Evolutionary conservation across 306 rosid genomes (phyloP).

Genomic region (Coriaria nepalensis): DNA sequence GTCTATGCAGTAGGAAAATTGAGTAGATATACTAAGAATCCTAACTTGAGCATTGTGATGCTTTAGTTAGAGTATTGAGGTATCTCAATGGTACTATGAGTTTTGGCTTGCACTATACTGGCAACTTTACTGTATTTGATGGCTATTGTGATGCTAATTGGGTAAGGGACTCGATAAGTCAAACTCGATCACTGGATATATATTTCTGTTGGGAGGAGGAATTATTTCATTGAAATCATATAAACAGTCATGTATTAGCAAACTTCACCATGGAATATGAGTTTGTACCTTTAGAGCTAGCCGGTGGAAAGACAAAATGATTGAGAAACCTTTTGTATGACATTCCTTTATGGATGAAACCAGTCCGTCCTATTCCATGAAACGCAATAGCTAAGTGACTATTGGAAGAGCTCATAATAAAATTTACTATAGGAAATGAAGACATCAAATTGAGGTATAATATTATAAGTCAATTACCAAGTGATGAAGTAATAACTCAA

Average conservation of each 20-base stretch:
- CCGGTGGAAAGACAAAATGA: not conserved
- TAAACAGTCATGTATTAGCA: not conserved
- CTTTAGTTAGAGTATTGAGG: not conserved
- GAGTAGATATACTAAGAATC: not conserved
- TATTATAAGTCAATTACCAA: too few species aligned
- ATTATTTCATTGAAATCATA: too few species aligned
- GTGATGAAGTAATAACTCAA: too few species aligned
- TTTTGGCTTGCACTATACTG: not conserved
- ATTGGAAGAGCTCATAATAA: too few species aligned
- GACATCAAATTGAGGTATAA: too few species aligned
- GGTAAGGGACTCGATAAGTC: not conserved
- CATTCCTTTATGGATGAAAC: too few species aligned
- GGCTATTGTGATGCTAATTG: conserved; percentile 2
- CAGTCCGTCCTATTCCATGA: too few species aligned
- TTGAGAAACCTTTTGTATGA: not conserved
- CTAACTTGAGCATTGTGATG: not conserved
- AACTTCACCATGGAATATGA: not conserved
- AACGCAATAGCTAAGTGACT: too few species aligned
- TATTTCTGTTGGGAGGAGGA: too few species aligned
- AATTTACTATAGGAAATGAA: too few species aligned
- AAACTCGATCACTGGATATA: too few species aligned
- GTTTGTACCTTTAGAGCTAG: not conserved
- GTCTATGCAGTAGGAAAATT: not conserved
- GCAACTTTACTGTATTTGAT: not conserved
- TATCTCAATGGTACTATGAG: not conserved